Conservation (phyloP, 2,329 filamentous ascomycete genomes). For the Ascosphaera aggregata region DNA sequence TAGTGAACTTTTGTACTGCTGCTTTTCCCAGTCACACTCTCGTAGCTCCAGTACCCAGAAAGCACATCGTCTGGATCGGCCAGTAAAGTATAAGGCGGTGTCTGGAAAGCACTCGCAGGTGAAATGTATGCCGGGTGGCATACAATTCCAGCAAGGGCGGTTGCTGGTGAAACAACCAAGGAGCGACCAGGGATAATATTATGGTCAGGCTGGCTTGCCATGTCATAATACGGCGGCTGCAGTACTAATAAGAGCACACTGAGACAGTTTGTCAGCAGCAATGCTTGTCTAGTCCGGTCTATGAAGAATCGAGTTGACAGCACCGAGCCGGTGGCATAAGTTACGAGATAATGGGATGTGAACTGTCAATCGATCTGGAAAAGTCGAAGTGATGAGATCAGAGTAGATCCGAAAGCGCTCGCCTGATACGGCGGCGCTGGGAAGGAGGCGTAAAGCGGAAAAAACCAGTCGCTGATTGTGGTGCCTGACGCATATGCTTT, state of each 20-base stretch:
- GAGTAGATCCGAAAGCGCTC: not conserved
- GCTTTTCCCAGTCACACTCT: too few species aligned
- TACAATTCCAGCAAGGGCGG: not conserved
- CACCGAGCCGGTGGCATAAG: not conserved
- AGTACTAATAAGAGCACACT: too few species aligned
- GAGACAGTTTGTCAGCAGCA: not conserved
- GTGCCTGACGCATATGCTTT: not conserved
- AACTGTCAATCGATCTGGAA: too few species aligned
- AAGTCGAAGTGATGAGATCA: not conserved
- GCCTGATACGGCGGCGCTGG: not conserved
- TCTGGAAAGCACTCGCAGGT: not conserved
- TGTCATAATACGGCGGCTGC: not conserved
- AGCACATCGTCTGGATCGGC: not conserved
- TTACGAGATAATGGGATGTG: too few species aligned
- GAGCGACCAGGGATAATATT: not conserved
- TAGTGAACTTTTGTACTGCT: too few species aligned
- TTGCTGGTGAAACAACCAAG: not conserved
- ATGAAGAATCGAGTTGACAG: not conserved
- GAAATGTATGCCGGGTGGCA: not conserved
- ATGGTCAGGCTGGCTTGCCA: not conserved
- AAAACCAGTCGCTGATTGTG: not conserved
- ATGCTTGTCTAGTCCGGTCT: not conserved
- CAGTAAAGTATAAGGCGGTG: not conserved
- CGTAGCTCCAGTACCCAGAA: not conserved
- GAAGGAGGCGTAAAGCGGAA: not conserved